Base-by-base conservation (phyloP, 108 stramenopile species). In the Chaetoceros muelleri region DNA sequence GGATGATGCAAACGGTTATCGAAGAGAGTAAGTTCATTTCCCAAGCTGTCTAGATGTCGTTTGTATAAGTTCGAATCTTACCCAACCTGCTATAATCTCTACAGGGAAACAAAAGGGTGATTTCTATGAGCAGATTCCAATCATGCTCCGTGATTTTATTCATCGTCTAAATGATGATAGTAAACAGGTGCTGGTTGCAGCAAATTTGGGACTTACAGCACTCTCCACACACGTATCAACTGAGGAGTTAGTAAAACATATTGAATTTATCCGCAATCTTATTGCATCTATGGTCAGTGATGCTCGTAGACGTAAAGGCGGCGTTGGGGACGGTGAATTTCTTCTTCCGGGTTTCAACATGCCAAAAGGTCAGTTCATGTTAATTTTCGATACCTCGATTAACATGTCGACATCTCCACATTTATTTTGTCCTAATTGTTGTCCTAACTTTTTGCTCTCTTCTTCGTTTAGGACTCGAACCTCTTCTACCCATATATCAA, bases 401-500 rank as follows among this genome's bases (percentile, higher is more conserved):
- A n/a, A n/a, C n/a, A n/a, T n/a, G n/a, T n/a, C n/a, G n/a, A n/a
- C n/a, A n/a, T n/a, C n/a, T n/a, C n/a, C 24, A 21, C 26, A 30
- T 40, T 28, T 46, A 25, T 24, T 44, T 55, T 28, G 21, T 67
- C 19, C 31, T 49, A 1, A 24, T 30, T 44, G 25, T 56, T 58
- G 30, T 55, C 58, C n/a, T 48, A 2, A 3, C 31, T 46, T 54
- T 50, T 24, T 28, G 24, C 30, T 64, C 16, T 30, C 29, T 44
- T 2, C 44, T 67, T n/a, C 16, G n/a, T 50, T 31, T 40, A 90
- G 89, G 89, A 25, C 79, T 99, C 25, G 96, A 96, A 54, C 95
- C 99, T 10, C 66, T 97, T n/a, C 59, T 98, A 18, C 95, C 98
- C 20, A 86, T 99, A 53, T 98, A 93, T 60, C 93, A 93, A 53